A percentile compares a stretch with the other conserved stretches of the same genome.
Evolutionary conservation across 1,139 yeast species (phyloP).

Genomic region (Yamadazyma trypodendri): DNA sequence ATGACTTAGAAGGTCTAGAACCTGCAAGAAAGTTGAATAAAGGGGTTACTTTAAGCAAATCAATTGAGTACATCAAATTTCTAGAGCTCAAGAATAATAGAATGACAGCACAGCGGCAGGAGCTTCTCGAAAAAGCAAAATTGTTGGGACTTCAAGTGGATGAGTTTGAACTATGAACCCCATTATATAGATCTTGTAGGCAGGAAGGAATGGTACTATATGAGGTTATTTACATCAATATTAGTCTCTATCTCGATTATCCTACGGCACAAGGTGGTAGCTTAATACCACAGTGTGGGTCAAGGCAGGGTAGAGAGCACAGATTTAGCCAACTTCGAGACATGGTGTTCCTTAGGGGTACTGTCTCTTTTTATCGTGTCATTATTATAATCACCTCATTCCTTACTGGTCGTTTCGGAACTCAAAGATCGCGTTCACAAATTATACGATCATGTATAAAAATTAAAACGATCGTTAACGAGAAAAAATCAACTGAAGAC

Average conservation of each 20-base stretch:
- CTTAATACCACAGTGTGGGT: too few species aligned
- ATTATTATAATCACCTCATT: conserved; percentile 6
- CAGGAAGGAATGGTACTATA: too few species aligned
- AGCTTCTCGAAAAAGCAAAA: conserved; percentile 25
- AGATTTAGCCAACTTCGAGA: too few species aligned
- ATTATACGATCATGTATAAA: conserved; percentile 11
- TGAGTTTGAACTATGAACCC: conserved; percentile 3
- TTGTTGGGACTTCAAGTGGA: conserved; percentile 21
- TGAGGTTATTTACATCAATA: background rate
- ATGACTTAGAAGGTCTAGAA: conserved; percentile 42
- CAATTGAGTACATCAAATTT: conserved; percentile 45
- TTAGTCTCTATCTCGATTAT: too few species aligned
- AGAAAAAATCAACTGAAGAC: background rate
- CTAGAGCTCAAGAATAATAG: conserved; percentile 38
- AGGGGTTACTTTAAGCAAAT: conserved; percentile 44
- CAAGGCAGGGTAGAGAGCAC: too few species aligned
- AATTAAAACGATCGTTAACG: conserved; percentile 4
- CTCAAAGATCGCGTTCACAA: conserved; percentile 1
- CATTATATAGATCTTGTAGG: background rate
- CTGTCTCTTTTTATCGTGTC: conserved; percentile 3
- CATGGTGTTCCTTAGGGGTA: background rate
- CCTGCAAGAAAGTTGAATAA: conserved; percentile 47
- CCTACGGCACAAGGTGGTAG: too few species aligned
- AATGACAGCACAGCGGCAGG: conserved; percentile 35
- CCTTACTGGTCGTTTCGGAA: conserved; percentile 5